Conservation (phyloP, 164 flowering plant species). For the Piper betle region DNA sequence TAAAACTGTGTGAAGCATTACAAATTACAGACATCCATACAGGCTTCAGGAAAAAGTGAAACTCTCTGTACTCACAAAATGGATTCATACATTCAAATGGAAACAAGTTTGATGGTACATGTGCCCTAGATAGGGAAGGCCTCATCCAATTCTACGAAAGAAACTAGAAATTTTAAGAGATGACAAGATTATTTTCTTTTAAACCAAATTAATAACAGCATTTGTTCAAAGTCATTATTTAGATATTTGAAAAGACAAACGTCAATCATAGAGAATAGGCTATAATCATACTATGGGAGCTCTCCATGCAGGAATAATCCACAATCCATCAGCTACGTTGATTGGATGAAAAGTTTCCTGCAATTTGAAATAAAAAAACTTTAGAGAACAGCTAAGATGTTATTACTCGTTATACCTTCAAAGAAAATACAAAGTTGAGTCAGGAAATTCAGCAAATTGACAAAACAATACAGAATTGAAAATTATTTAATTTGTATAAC, state of each 20-base stretch:
- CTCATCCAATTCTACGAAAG: too few species aligned
- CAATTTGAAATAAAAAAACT: conserved; percentile 1
- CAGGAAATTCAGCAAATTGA: neutral
- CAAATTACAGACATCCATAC: too few species aligned
- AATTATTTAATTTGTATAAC: neutral
- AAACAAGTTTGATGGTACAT: too few species aligned
- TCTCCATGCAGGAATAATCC: conserved; percentile 91
- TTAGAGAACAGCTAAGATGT: neutral
- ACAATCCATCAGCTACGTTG: conserved; percentile 49
- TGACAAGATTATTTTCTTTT: too few species aligned
- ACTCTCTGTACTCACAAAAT: too few species aligned
- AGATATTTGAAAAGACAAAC: conserved; percentile 1
- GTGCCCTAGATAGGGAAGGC: too few species aligned
- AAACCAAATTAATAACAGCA: too few species aligned
- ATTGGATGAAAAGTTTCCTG: conserved; percentile 88
- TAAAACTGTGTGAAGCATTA: too few species aligned
- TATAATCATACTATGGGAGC: conserved; percentile 53
- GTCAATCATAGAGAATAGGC: conserved; percentile 5
- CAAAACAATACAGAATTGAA: neutral
- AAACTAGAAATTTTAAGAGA: too few species aligned
- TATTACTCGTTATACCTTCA: neutral
- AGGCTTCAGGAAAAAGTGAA: too few species aligned
- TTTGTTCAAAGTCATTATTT: neutral
- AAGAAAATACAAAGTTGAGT: neutral
- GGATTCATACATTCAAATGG: too few species aligned